These are phyloP conservation scores for Stachybotrys chartarum DNA, from an alignment of 2,329 filamentous ascomycete genomes.

Conservation along the genomic window DNA sequence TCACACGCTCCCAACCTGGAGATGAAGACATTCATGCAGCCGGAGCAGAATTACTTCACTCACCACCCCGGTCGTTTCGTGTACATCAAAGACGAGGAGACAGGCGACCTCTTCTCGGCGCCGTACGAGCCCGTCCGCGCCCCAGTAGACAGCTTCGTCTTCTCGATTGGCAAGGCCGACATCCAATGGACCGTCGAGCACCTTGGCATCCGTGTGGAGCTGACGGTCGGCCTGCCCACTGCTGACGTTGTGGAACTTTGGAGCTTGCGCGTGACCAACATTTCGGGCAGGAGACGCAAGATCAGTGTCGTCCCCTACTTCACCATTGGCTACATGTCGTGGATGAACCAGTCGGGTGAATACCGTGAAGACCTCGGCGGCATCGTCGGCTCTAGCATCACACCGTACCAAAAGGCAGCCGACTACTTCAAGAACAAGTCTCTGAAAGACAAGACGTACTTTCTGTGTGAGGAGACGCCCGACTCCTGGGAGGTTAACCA, in stretches of 20 bases:
- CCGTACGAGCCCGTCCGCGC: conserved; percentile 48
- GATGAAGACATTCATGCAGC: conserved; percentile 54
- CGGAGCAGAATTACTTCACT: conserved; percentile 51
- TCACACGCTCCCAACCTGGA: conserved; percentile 51
- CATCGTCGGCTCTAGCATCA: conserved; percentile 44
- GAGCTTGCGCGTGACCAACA: conserved; percentile 44
- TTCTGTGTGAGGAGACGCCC: conserved; percentile 44
- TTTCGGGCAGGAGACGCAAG: conserved; percentile 34
- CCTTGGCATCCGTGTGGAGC: conserved; percentile 42
- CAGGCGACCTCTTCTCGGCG: conserved; percentile 42
- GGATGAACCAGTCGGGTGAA: conserved; percentile 53
- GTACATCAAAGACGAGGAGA: conserved; percentile 50
- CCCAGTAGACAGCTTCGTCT: conserved; percentile 38
- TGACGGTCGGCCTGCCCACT: conserved; percentile 43
- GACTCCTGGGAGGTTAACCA: conserved; percentile 46
- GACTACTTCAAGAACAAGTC: conserved; percentile 52
- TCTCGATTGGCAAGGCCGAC: conserved; percentile 48
- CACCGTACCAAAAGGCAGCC: conserved; percentile 48
- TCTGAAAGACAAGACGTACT: conserved; percentile 51
- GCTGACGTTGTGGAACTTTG: conserved; percentile 49
- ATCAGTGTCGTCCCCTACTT: conserved; percentile 51
- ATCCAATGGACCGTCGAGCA: conserved; percentile 46
- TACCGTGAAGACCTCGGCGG: conserved; percentile 41
- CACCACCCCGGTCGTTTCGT: conserved; percentile 53
- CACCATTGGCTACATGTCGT: conserved; percentile 53